phyloP scores from a whole-genome alignment of 768 basidiomycete species.

The Kwoniella dendrophila region DNA sequence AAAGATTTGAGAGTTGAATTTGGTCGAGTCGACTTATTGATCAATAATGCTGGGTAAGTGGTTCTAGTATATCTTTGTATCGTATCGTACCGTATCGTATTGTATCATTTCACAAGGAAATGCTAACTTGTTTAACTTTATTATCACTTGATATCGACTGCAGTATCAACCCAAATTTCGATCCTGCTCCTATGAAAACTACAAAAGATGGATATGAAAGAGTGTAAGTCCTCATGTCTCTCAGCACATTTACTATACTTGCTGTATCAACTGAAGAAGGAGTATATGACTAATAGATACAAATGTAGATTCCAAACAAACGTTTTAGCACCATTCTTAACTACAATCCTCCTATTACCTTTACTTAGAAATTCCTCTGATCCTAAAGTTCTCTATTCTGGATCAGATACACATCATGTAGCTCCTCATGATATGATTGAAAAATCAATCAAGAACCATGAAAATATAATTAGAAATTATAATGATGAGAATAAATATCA shows the following conservation, averaged over 20 bases:
- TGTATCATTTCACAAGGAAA: too few species aligned
- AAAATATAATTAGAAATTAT: constrained; percentile 6
- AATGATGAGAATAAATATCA: constrained; percentile 18
- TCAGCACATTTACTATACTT: not conserved
- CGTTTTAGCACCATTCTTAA: constrained; percentile 24
- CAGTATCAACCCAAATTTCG: constrained; percentile 28
- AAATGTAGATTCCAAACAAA: constrained; percentile 20
- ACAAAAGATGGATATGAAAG: constrained; percentile 29
- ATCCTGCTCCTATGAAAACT: not conserved
- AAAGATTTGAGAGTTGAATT: not conserved
- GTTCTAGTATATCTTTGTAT: too few species aligned
- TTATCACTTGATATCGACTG: not conserved
- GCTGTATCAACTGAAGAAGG: not conserved
- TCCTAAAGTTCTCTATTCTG: constrained; percentile 24
- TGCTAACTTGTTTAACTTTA: not conserved
- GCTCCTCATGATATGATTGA: constrained; percentile 10
- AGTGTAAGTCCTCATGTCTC: constrained; percentile 13
- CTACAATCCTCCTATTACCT: constrained; percentile 16
- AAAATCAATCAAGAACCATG: not conserved
- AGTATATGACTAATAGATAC: not conserved
- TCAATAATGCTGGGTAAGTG: constrained; percentile 35
- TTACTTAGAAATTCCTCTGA: constrained; percentile 7
- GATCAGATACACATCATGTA: constrained; percentile 20
- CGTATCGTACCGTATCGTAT: too few species aligned
- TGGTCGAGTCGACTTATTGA: constrained; percentile 22